These are phyloP conservation scores for Pyrenophora seminiperda DNA, from an alignment of 2,329 filamentous ascomycete species.

Conservation along the genomic window DNA sequence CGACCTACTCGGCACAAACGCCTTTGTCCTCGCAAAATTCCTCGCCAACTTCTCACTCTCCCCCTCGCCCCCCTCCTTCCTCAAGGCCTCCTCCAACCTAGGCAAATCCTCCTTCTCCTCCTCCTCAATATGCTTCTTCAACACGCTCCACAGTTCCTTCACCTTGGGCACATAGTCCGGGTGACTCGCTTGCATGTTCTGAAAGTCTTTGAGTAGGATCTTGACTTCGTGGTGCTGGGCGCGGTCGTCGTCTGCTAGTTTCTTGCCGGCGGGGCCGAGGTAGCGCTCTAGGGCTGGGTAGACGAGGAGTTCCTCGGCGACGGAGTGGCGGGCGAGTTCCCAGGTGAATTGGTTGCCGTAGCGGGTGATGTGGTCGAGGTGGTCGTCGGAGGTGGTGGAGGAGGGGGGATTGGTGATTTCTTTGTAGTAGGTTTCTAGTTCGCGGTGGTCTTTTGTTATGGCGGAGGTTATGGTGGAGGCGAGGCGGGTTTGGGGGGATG, in stretches of 20 bases:
- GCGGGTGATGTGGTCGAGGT: conserved; percentile 51
- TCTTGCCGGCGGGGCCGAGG: conserved; percentile 36
- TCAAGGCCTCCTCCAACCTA: conserved; percentile 31
- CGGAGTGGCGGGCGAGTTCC: conserved; percentile 58
- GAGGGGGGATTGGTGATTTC: conserved; percentile 45
- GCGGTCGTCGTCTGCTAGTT: conserved; percentile 42
- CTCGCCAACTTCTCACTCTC: conserved; percentile 34
- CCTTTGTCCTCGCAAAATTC: conserved; percentile 40
- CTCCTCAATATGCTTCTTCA: conserved; percentile 39
- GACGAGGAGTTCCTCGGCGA: conserved; percentile 56
- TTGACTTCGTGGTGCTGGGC: conserved; percentile 44
- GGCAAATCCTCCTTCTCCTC: conserved; percentile 42
- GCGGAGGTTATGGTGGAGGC: conserved; percentile 8
- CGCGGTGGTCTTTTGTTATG: conserved; percentile 51
- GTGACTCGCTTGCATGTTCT: conserved; percentile 32
- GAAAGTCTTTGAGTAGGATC: conserved; percentile 37
- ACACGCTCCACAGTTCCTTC: conserved; percentile 27
- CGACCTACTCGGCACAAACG: conserved; percentile 37
- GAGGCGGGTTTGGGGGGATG: not conserved
- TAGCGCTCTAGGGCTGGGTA: conserved; percentile 48
- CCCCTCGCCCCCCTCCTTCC: conserved; percentile 15
- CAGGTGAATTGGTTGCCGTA: conserved; percentile 60
- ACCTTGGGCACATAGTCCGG: conserved; percentile 32
- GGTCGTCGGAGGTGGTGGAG: too few relatives aligned
- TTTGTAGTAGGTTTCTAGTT: conserved; percentile 52